These are phyloP conservation scores for Hypoxylon crocopeplum DNA, from an alignment of 495 filamentous ascomycete genomes.

Conservation along the genomic window DNA sequence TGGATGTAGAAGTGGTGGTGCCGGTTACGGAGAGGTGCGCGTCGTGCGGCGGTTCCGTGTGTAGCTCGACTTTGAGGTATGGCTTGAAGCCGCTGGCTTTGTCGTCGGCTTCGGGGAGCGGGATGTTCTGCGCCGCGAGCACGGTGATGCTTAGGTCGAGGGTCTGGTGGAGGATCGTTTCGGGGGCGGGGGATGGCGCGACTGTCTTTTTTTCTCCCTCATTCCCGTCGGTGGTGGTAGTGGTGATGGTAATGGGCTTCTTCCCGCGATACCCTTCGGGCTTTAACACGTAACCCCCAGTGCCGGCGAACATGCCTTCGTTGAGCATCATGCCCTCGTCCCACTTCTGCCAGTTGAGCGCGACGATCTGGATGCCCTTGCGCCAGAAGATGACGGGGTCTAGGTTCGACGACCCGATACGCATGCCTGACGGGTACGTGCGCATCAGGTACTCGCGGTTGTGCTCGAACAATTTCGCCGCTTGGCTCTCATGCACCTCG, in stretches of 20 bases:
- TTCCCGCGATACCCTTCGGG: slow-evolving; percentile 60
- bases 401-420: slow-evolving; percentile 83
- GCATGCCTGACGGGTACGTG: slow-evolving; percentile 82
- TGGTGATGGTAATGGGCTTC: slow-evolving; percentile 14
- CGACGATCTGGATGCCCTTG: slow-evolving; percentile 88
- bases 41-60: slow-evolving; percentile 71
- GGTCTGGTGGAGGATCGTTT: slow-evolving; percentile 50
- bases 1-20: slow-evolving; percentile 19
- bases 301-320: slow-evolving; percentile 86
- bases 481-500: slow-evolving; percentile 68
- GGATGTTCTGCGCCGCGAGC: slow-evolving; percentile 63
- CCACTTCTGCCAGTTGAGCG: slow-evolving; percentile 91
- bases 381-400: slow-evolving; percentile 87
- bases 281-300: slow-evolving; percentile 84
- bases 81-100: slow-evolving; percentile 69
- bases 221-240: neutral
- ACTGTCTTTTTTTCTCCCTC: slow-evolving; percentile 5
- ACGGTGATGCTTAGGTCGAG: slow-evolving; percentile 62
- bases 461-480: slow-evolving; percentile 73
- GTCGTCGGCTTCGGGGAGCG: slow-evolving; percentile 59
- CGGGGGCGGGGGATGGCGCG: slow-evolving; percentile 31
- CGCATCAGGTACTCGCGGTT: slow-evolving; percentile 88
- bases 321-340: slow-evolving; percentile 97
- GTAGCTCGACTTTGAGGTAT: slow-evolving; percentile 83
- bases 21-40: slow-evolving; percentile 28